These are phyloP conservation scores for Annulohypoxylon stygium DNA, from an alignment of 495 filamentous ascomycete species.

Conservation along the genomic window DNA sequence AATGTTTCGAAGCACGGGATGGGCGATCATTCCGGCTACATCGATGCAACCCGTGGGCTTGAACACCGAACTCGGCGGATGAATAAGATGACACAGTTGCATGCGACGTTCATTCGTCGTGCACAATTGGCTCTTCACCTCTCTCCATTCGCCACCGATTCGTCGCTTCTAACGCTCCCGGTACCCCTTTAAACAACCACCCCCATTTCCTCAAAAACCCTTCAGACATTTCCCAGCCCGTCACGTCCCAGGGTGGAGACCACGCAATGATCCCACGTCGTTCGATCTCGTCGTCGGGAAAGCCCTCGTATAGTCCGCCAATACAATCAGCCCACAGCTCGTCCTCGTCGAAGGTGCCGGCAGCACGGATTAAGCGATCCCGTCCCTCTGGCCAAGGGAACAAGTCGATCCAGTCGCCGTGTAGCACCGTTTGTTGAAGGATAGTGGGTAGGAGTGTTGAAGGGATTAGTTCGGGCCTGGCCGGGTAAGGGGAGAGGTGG, in stretches of 20 bases:
- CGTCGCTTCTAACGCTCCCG: slow-evolving; percentile 55
- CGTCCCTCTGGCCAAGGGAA: slow-evolving; percentile 54
- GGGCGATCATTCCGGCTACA: not conserved
- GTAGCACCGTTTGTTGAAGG: slow-evolving; percentile 54
- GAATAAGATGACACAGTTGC: not conserved
- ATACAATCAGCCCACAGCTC: slow-evolving; percentile 58
- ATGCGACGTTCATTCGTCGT: slow-evolving; percentile 14
- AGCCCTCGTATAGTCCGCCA: slow-evolving; percentile 58
- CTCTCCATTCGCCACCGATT: slow-evolving; percentile 59
- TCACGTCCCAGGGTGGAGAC: slow-evolving; percentile 57
- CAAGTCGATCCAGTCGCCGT: slow-evolving; percentile 59
- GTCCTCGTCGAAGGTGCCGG: slow-evolving; percentile 58
- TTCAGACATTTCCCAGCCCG: slow-evolving; percentile 62
- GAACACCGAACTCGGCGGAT: not conserved
- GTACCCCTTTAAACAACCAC: slow-evolving; percentile 54
- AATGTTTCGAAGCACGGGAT: no score
- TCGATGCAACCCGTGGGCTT: not conserved
- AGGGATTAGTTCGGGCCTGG: slow-evolving; percentile 46
- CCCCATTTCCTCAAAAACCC: slow-evolving; percentile 63
- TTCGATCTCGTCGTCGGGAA: slow-evolving; percentile 55
- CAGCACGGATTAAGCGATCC: slow-evolving; percentile 55
- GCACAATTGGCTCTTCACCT: slow-evolving; percentile 53
- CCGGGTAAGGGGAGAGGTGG: slow-evolving; percentile 52
- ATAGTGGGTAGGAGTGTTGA: slow-evolving; percentile 53
- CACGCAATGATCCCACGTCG: slow-evolving; percentile 57